These are phyloP conservation scores for Plasmodium fragile DNA, from an alignment of 169 alveolate genomes.

Conservation along the genomic window DNA sequence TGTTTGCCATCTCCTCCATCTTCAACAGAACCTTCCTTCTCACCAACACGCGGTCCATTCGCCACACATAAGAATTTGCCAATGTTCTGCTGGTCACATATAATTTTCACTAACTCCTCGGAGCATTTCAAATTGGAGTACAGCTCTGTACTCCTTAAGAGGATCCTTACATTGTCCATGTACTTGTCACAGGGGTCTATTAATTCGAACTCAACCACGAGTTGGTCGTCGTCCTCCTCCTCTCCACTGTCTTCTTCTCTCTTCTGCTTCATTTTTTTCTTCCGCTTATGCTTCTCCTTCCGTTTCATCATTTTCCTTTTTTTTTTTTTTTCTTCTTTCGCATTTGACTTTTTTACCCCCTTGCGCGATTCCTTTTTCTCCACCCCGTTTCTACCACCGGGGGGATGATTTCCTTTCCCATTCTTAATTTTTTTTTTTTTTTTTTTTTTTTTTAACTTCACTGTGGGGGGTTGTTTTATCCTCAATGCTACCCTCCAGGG, in stretches of 20 bases:
- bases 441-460: neutral
- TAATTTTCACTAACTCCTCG: slow-evolving; percentile 19
- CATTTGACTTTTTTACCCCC: neutral
- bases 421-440: neutral
- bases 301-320: neutral
- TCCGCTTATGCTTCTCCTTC: neutral
- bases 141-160: slow-evolving; percentile 31
- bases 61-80: slow-evolving; percentile 28
- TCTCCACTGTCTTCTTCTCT: neutral
- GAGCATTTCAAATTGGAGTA: slow-evolving; percentile 26
- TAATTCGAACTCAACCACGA: slow-evolving; percentile 45
- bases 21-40: neutral
- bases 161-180: slow-evolving; percentile 39
- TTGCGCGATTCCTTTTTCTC: neutral
- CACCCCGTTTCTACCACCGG: neutral
- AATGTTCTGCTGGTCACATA: slow-evolving; percentile 74
- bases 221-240: slow-evolving; percentile 18
- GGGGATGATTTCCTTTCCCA: neutral
- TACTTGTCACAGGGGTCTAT: slow-evolving; percentile 51
- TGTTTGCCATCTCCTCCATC: neutral
- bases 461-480: neutral
- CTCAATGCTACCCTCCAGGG: neutral
- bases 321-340: neutral
- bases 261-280: neutral
- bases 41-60: neutral